Evolutionary conservation across 768 basidiomycete species (phyloP).

Genomic region (Serendipita vermifera): DNA sequence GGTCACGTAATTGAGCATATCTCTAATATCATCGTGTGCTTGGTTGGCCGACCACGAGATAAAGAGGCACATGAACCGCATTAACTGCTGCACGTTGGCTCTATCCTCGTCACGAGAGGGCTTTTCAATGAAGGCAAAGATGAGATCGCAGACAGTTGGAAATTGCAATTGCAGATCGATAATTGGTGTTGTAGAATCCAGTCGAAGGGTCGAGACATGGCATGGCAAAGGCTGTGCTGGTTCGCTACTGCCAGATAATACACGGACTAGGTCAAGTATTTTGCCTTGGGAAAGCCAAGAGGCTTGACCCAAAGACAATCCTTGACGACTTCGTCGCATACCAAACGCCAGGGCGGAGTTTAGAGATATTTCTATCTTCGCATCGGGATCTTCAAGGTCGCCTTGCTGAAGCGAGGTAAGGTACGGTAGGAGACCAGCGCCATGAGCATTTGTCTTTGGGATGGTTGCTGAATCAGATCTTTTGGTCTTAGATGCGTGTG

Average conservation of each 20-base stretch:
- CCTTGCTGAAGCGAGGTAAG: no score
- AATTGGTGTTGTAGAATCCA: neutral
- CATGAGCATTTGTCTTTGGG: no score
- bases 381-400: neutral
- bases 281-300: neutral
- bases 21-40: neutral
- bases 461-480: no score
- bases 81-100: neutral
- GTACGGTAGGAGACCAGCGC: no score
- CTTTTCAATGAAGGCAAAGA: neutral
- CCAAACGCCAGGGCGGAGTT: slow-evolving; percentile 1
- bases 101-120: neutral
- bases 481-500: no score
- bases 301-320: neutral
- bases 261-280: neutral
- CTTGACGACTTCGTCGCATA: neutral
- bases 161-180: neutral
- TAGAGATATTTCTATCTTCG: neutral
- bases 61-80: neutral
- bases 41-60: neutral
- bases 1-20: neutral
- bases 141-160: neutral
- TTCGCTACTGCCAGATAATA: neutral
- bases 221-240: neutral
- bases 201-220: neutral